phyloP scores from a whole-genome alignment of 768 basidiomycete genomes.

The Trametes villosa region DNA sequence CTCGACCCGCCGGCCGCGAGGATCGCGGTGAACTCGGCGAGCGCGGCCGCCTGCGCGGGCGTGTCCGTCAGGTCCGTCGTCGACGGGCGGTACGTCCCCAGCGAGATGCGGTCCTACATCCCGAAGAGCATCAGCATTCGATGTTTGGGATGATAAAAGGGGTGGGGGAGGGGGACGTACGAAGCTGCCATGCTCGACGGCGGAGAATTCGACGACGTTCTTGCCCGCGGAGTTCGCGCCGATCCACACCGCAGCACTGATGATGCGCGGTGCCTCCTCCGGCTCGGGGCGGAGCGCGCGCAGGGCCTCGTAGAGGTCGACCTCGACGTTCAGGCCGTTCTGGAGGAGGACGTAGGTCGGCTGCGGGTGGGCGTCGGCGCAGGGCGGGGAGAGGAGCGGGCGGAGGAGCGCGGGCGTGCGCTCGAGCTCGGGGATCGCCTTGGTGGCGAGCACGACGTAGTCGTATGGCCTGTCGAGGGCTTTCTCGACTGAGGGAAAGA shows the following conservation, averaged over 20 bases:
- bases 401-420: slow-evolving; percentile 60
- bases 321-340: slow-evolving; percentile 76
- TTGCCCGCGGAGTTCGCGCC: slow-evolving; percentile 46
- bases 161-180: slow-evolving; percentile 39
- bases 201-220: slow-evolving; percentile 41
- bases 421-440: slow-evolving; percentile 68
- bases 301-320: slow-evolving; percentile 61
- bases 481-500: slow-evolving; percentile 58
- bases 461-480: slow-evolving; percentile 65
- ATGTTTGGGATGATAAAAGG: not conserved
- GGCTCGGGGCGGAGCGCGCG: slow-evolving; percentile 43
- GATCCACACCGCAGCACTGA: slow-evolving; percentile 60
- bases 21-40: slow-evolving; percentile 50
- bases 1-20: slow-evolving; percentile 53
- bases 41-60: slow-evolving; percentile 43
- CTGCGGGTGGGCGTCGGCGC: slow-evolving; percentile 50
- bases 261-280: slow-evolving; percentile 52
- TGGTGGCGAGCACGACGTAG: slow-evolving; percentile 71
- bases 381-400: slow-evolving; percentile 54
- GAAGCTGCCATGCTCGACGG: slow-evolving; percentile 56
- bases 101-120: slow-evolving; percentile 50
- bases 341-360: slow-evolving; percentile 67
- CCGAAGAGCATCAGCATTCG: not conserved
- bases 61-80: slow-evolving; percentile 47
- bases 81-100: slow-evolving; percentile 59